A percentile compares a stretch with the other conserved stretches of the same genome.
These are phyloP conservation scores for Chrysochromulina parva DNA, from an alignment of 78 protist species.

Conservation along the genomic window DNA sequence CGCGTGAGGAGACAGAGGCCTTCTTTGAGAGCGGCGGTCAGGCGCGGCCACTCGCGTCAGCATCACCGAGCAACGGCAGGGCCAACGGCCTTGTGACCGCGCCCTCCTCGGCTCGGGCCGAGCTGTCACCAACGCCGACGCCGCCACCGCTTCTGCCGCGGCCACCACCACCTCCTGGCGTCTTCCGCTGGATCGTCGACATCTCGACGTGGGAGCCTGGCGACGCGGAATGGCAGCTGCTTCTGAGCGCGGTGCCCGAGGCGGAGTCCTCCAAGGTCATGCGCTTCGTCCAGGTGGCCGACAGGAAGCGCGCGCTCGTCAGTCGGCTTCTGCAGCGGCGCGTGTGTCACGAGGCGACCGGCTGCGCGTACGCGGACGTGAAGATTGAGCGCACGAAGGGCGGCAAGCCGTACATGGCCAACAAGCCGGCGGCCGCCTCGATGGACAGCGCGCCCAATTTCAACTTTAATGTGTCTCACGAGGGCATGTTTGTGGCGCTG, in stretches of 20 bases:
- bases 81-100: too few relatives aligned
- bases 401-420: slow-evolving; percentile 9
- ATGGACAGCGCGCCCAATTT: slow-evolving; percentile 2
- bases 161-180: neutral
- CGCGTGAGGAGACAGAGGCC: too few relatives aligned
- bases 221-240: neutral
- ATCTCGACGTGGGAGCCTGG: neutral
- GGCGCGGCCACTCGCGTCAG: too few relatives aligned
- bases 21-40: too few relatives aligned
- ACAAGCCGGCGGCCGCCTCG: neutral
- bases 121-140: too few relatives aligned
- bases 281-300: neutral
- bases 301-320: slow-evolving; percentile 44
- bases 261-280: neutral
- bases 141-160: too few relatives aligned
- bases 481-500: neutral
- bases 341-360: too few relatives aligned
- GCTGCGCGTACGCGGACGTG: neutral
- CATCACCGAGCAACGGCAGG: too few relatives aligned
- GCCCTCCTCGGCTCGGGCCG: too few relatives aligned
- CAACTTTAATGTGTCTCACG: slow-evolving; percentile 38
- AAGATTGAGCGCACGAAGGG: neutral
- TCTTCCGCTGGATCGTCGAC: neutral
- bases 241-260: neutral
- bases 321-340: slow-evolving; percentile 6